Conservation (phyloP, 345 rosid species). For the Dipteronia dyeriana region DNA sequence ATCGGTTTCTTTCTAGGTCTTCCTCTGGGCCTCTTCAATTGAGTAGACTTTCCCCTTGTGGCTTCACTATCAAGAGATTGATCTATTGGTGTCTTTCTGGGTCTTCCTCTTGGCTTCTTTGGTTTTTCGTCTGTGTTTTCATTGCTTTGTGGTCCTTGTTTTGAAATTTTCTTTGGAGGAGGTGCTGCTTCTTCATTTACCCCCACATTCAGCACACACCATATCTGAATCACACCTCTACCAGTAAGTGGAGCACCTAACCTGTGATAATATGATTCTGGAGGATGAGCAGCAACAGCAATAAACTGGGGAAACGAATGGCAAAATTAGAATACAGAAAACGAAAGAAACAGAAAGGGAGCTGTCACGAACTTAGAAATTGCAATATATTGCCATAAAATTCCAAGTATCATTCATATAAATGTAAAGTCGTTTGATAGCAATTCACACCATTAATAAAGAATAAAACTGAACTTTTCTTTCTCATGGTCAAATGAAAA, state of each 20-base stretch:
- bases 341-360: background rate
- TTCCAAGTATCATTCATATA: background rate
- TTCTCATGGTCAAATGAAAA: background rate
- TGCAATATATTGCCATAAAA: background rate
- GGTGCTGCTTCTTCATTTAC: constrained; percentile 31
- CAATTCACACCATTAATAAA: background rate
- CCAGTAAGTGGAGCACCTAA: constrained; percentile 70
- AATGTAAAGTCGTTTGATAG: background rate
- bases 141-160: constrained; percentile 17
- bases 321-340: background rate
- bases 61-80: constrained; percentile 26
- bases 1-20: constrained; percentile 52
- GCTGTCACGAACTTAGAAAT: background rate
- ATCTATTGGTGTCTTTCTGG: constrained; percentile 37
- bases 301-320: constrained; percentile 52
- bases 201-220: constrained; percentile 61
- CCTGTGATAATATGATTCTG: constrained; percentile 75
- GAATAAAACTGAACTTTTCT: background rate
- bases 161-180: constrained; percentile 26
- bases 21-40: constrained; percentile 44
- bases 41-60: constrained; percentile 6
- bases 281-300: constrained; percentile 91
- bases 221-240: constrained; percentile 85
- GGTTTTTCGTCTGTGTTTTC: constrained; percentile 26
- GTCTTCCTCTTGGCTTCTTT: constrained; percentile 51